Evolutionary conservation across 257 asterid genomes (phyloP), one percentile per base, ranked within the genome.

Genomic region (Echium plantagineum): DNA sequence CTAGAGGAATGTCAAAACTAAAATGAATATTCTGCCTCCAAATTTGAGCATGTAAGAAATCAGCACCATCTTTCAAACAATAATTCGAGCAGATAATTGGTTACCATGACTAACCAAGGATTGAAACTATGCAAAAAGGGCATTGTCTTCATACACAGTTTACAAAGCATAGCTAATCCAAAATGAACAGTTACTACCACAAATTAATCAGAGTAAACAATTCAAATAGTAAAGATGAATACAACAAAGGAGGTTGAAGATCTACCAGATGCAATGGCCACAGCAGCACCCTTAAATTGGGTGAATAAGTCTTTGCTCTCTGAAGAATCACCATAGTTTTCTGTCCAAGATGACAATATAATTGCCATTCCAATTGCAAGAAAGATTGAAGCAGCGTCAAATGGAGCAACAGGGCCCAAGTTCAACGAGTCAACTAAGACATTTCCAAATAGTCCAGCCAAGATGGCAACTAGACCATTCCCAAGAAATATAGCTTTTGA

Each of bases 401-500:
- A 90, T 61, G 98, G 98, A 21, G 98, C 81, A 53, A 90, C 98
- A 22, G 98, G 96, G 21, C 98, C 98, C 56, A 90, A 83, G 70
- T 72, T 79, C 57, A 90, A 63, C 57, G 91, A 48, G 71, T 85
- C 96, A 72, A 90, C 98, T 22, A 90, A 80, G 35, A 80, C 54
- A 78, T 90, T 90, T 55, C 98, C 98, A 54, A 90, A 90, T 71
- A 90, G 70, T 53, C 98, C 98, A 69, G 98, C 20, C 52, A 90
- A 30, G 69, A 90, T 90, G 30, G 98, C 98, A 74, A 90, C 89
- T 66, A 90, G 96, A 62, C 98, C 98, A 75, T 90, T 90, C 52
- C 98, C 98, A 24, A 90, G 89, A 71, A 90, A 87, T 75, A 88
- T 82, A 70, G 98, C 98, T 81, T 90, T 90, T 48, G 98, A 85